Evolutionary conservation across 1,284 basidiomycete genomes (phyloP).

Genomic region (Pseudozyma sp.): DNA sequence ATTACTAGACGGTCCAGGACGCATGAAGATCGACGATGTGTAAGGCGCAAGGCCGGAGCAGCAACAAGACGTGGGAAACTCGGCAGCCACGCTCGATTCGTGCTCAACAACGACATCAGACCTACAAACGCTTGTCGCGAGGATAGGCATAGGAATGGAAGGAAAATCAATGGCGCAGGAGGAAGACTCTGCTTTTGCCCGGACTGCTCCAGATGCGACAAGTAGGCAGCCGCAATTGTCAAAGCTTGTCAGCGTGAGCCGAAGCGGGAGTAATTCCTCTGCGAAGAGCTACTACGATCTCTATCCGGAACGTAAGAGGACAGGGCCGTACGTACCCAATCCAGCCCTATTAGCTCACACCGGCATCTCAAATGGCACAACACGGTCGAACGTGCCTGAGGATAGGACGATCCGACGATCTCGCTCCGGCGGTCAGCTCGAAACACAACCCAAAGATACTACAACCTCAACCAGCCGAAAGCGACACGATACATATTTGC

Average conservation of each 20-base stretch:
- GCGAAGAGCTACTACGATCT: constrained; percentile 50
- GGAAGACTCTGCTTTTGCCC: background rate
- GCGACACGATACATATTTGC: background rate
- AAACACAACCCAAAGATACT: background rate
- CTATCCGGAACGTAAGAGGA: constrained; percentile 54
- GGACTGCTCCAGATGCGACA: background rate
- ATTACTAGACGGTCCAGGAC: too few species aligned
- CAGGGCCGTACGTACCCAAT: constrained; percentile 52
- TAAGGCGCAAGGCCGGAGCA: too few species aligned
- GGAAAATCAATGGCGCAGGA: too few species aligned
- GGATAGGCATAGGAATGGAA: too few species aligned
- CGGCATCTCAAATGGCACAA: background rate
- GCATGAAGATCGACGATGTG: too few species aligned
- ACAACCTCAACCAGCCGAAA: background rate
- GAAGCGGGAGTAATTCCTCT: background rate
- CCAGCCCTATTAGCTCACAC: constrained; percentile 21
- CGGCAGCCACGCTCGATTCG: too few species aligned
- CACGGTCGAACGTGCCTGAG: background rate
- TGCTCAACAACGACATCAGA: too few species aligned
- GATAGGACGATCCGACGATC: constrained; percentile 3
- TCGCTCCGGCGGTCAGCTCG: constrained; percentile 18
- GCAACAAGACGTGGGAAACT: too few species aligned
- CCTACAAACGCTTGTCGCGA: too few species aligned
- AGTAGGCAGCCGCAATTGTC: background rate
- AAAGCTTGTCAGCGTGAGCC: background rate